Percentiles rank a stretch among this genome's conserved stretches.
These are phyloP conservation scores for Forsythia suspensa DNA, from an alignment of 257 asterid genomes.

Conservation along the genomic window DNA sequence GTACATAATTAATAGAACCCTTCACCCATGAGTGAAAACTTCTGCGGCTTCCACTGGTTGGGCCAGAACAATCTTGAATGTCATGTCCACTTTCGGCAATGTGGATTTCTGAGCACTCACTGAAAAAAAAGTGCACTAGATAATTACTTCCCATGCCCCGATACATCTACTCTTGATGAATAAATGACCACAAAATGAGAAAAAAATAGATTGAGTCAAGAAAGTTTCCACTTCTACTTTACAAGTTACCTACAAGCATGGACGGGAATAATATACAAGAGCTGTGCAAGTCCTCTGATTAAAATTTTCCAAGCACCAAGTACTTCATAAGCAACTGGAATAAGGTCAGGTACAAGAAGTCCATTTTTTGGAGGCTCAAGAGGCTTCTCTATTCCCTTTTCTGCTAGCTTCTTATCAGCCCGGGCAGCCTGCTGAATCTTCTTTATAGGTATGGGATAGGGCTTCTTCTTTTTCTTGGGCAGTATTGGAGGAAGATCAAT, in stretches of 20 bases:
- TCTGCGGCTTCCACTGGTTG: conserved; percentile 59
- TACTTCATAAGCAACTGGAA: conserved; percentile 75
- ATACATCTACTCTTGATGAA: conserved; percentile 7
- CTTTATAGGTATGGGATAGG: conserved; percentile 76
- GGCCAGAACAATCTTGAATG: conserved; percentile 74
- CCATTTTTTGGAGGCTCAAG: conserved; percentile 90
- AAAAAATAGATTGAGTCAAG: not conserved
- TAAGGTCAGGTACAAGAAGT: conserved; percentile 55
- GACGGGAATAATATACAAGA: conserved; percentile 68
- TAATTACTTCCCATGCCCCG: conserved; percentile 6
- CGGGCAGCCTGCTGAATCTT: conserved; percentile 69
- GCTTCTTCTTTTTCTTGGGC: conserved; percentile 88
- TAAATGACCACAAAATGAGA: not conserved
- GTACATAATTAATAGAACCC: conserved; percentile 77
- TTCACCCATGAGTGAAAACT: conserved; percentile 84
- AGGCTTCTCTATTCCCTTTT: conserved; percentile 85
- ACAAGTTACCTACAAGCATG: conserved; percentile 85
- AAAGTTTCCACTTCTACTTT: not conserved
- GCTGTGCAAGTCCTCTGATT: conserved; percentile 75
- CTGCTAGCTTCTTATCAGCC: conserved; percentile 83
- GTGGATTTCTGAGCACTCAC: conserved; percentile 87
- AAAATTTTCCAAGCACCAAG: conserved; percentile 80
- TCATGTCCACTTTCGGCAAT: conserved; percentile 67
- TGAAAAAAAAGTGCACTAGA: conserved; percentile 29
- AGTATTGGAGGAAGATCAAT: conserved; percentile 70